Evolutionary conservation across 768 basidiomycete genomes (phyloP).

Genomic region (Suillus americanus): DNA sequence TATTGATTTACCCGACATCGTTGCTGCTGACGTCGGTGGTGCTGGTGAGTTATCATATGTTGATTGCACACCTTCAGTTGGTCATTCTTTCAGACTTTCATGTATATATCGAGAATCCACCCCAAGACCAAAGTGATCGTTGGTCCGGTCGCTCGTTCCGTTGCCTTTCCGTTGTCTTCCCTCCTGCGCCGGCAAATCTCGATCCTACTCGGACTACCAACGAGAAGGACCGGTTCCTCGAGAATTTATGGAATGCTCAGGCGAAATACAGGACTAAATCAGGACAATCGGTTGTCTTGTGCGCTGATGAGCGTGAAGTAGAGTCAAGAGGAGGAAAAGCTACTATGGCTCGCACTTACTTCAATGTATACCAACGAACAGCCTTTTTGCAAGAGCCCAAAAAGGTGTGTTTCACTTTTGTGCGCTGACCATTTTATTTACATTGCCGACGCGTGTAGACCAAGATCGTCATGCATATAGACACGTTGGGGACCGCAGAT

Average conservation of each 20-base stretch:
- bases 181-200: conserved; percentile 63
- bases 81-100: conserved; percentile 65
- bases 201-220: conserved; percentile 62
- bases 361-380: conserved; percentile 83
- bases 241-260: conserved; percentile 88
- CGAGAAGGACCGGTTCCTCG: conserved; percentile 82
- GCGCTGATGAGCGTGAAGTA: conserved; percentile 73
- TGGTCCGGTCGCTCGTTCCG: conserved; percentile 91
- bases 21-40: conserved; percentile 82
- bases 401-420: conserved; percentile 53
- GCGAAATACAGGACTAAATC: conserved; percentile 72
- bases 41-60: conserved; percentile 53
- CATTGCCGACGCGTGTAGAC: conserved; percentile 46
- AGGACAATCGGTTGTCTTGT: conserved; percentile 72
- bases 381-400: conserved; percentile 75
- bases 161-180: conserved; percentile 72
- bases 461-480: conserved; percentile 87
- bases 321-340: conserved; percentile 60
- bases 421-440: conserved; percentile 9
- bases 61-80: not conserved
- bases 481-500: conserved; percentile 72
- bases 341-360: conserved; percentile 79
- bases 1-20: conserved; percentile 81
- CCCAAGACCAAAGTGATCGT: conserved; percentile 76
- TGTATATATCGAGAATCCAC: conserved; percentile 80